Base-by-base conservation (phyloP, 176 grass and related monocot species). In the Pontederia crassipes region DNA sequence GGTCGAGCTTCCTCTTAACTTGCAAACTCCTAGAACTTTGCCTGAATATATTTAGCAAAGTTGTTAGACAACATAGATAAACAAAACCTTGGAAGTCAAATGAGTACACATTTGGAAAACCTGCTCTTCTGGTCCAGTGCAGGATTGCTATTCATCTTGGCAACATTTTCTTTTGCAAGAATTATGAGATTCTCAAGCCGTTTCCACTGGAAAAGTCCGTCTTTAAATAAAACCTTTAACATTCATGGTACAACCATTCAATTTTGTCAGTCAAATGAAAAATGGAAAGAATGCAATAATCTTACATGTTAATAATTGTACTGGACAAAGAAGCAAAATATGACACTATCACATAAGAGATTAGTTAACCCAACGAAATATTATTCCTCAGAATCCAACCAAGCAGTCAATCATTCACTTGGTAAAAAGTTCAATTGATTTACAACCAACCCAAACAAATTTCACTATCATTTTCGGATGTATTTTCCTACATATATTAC, bases 171-270 rank as follows among this genome's bases (percentile, higher is more conserved):
- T 74, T 97, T 97, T 10, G 92, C 92, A 77, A 97, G 92, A 75
- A 91, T 74, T 68, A 97, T 91, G 76, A 97, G 84, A 64, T 97
- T 97, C 79, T 97, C 92, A 48, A 97, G 84, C 20, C 92, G 76
- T 75, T 97, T 97, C 92, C 92, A 97, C 57, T 97, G 92, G 60
- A 97, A 97, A 59, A 84, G 28, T 24, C 92, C 92, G 80, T 97
- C 92, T 69, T 97, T 91, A 83, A 97, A 97, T 79, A 97, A 54
- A 54, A 97, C 92, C 92, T 97, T 51, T 40, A 61, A 64, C 27
- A 54, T 56, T n/a, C 9, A 58, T 55, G 46, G 4, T 13, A 49
- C 67, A 32, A 27, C 14, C 24, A 10, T 10, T 12, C 54, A 17
- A 4, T 26, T 17, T 12, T 13, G 49, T 54, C 32, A 12, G 45